These are phyloP conservation scores for Vitis hybrid DNA, from an alignment of 177 flowering plant genomes.

Conservation along the genomic window DNA sequence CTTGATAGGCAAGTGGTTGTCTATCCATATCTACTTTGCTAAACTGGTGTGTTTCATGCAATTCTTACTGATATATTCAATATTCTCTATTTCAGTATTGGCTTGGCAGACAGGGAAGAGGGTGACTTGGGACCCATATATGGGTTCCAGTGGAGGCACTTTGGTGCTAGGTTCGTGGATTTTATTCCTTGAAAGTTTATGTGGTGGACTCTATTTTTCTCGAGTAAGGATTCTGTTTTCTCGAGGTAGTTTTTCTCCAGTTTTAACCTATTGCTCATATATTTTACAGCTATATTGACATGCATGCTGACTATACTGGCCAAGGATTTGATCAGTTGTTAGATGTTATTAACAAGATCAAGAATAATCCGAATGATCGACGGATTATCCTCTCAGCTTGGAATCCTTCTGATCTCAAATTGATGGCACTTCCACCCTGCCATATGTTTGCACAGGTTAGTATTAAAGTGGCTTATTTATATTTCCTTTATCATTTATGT, in stretches of 20 bases:
- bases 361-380: constrained; percentile 83
- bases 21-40: background rate
- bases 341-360: constrained; percentile 87
- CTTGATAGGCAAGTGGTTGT: constrained; percentile 56
- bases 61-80: background rate
- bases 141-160: constrained; percentile 98
- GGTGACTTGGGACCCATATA: constrained; percentile 97
- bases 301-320: constrained; percentile 96
- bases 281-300: constrained; percentile 68
- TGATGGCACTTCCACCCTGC: constrained; percentile 99
- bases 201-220: background rate
- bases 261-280: background rate
- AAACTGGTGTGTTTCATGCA: background rate
- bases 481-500: background rate
- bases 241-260: background rate
- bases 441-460: constrained; percentile 97
- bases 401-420: constrained; percentile 90
- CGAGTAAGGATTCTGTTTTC: background rate
- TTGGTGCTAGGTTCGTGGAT: constrained; percentile 81
- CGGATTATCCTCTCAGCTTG: constrained; percentile 92
- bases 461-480: background rate
- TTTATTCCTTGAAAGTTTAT: background rate
- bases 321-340: constrained; percentile 93
- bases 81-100: constrained; percentile 61
- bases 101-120: constrained; percentile 77